Percentiles rank a stretch among this genome's conserved stretches.
phyloP scores from a whole-genome alignment of 2,329 filamentous ascomycete genomes.

The Plenodomus tracheiphilus region DNA sequence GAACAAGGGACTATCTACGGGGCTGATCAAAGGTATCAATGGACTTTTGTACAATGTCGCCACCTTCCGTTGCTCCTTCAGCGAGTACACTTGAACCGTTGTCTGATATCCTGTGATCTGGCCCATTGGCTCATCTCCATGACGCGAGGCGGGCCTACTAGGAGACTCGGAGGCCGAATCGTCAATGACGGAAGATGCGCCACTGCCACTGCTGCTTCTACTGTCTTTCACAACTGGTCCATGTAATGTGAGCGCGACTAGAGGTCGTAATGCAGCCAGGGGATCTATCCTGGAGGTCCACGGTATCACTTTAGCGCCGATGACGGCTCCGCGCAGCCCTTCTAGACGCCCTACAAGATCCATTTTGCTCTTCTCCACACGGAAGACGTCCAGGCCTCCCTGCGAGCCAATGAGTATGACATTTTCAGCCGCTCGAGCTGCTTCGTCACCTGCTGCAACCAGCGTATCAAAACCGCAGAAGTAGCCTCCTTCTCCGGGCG shows the following conservation, averaged over 20 bases:
- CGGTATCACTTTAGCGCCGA: conserved; percentile 80
- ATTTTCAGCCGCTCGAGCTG: conserved; percentile 57
- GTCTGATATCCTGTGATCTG: conserved; percentile 74
- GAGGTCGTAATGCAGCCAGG: conserved; percentile 62
- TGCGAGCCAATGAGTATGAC: conserved; percentile 78
- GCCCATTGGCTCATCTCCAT: conserved; percentile 27
- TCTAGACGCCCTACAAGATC: conserved; percentile 72
- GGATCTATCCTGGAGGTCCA: conserved; percentile 63
- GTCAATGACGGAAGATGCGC: conserved; percentile 41
- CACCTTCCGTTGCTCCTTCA: conserved; percentile 72
- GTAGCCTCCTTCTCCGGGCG: conserved; percentile 70
- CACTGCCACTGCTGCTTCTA: conserved; percentile 40
- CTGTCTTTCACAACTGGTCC: conserved; percentile 66
- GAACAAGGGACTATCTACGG: conserved; percentile 64
- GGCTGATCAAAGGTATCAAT: conserved; percentile 61
- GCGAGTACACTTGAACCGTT: conserved; percentile 83
- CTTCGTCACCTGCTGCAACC: conserved; percentile 50
- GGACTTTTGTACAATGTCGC: conserved; percentile 74
- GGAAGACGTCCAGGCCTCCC: conserved; percentile 75
- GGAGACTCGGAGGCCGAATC: conserved; percentile 43
- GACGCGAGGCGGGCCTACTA: conserved; percentile 38
- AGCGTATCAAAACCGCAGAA: conserved; percentile 82
- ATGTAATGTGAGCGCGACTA: conserved; percentile 80
- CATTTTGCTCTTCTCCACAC: conserved; percentile 71
- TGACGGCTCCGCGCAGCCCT: conserved; percentile 76